A percentile compares a stretch with the other conserved stretches of the same genome.
These are phyloP conservation scores for Hawksworthiomyces lignivorus DNA, from an alignment of 2,329 filamentous ascomycete species.

Conservation along the genomic window DNA sequence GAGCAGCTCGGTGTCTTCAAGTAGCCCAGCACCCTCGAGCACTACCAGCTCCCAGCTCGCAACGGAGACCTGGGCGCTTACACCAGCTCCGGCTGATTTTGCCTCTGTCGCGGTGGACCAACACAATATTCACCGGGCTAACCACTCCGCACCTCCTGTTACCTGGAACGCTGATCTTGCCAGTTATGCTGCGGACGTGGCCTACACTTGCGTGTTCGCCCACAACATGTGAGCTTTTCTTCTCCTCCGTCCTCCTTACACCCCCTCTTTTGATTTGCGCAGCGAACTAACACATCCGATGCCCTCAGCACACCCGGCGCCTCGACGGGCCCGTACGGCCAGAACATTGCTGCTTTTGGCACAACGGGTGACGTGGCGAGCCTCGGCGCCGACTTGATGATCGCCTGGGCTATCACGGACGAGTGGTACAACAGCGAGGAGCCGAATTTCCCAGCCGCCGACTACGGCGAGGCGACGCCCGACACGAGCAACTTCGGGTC, in stretches of 20 bases:
- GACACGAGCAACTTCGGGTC: slow-evolving; percentile 51
- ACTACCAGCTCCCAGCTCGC: too few relatives aligned
- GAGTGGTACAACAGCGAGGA: slow-evolving; percentile 85
- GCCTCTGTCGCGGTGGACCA: slow-evolving; percentile 47
- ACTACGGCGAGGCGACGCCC: slow-evolving; percentile 54
- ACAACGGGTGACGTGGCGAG: slow-evolving; percentile 30
- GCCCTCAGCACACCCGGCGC: slow-evolving; percentile 42
- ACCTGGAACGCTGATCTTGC: slow-evolving; percentile 59
- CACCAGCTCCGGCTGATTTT: slow-evolving; percentile 17
- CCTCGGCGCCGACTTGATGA: slow-evolving; percentile 44
- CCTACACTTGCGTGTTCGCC: slow-evolving; percentile 59
- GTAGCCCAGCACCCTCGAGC: too few relatives aligned
- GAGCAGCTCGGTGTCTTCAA: too few relatives aligned
- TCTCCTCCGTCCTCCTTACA: too few relatives aligned
- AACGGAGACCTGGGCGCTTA: too few relatives aligned
- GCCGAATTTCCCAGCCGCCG: slow-evolving; percentile 40
- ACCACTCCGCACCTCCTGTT: slow-evolving; percentile 63
- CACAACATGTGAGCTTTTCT: slow-evolving; percentile 61
- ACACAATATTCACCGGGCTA: slow-evolving; percentile 80
- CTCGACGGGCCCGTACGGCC: slow-evolving; percentile 58
- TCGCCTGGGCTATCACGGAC: slow-evolving; percentile 64
- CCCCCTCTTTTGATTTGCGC: too few relatives aligned
- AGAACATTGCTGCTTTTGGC: slow-evolving; percentile 74
- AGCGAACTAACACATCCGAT: too few relatives aligned
- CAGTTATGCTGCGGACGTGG: slow-evolving; percentile 54